Evolutionary conservation across 2,329 filamentous ascomycete species (phyloP), one percentile per base, ranked within the genome.

Genomic region (Fusarium robinianum): DNA sequence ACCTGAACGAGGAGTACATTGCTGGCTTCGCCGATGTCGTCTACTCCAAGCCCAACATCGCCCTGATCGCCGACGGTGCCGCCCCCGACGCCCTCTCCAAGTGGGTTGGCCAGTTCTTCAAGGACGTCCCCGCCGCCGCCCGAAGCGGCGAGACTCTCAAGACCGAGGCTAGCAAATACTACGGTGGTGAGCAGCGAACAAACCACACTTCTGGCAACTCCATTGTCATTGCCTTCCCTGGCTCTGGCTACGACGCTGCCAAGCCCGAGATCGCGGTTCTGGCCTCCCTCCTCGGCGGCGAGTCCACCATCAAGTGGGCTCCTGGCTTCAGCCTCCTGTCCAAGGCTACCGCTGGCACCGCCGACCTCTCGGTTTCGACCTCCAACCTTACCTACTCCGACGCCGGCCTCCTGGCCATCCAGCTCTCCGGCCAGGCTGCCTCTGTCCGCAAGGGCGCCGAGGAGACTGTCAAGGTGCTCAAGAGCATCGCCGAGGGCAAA

Each of bases 21-120:
- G 81, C 84, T 54, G 78, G 81, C 57, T 99, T 86, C 66, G 86
- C 91, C 65, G 76, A 82, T 53, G 78, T 81, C 50, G 91, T 87
- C 62, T 99, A 94, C 72, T 79, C 84, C 62, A 96, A 95, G 79
- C 75, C 85, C 64, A 96, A 96, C 73, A 86, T 99, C 61, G 90
- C 92, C 51, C 76, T 99, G 53, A 85, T 97, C 56, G 90, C 88
- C 63, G 95, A 95, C 63, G 94, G 94, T 56, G 86, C 90, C 55
- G 84, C 85, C 58, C 78, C 89, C 58, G 75, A 78, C 45, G 83
- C 88, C 53, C 76, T 97, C 57, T 80, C 81, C 64, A 95, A 94
- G 76, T 97, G 92, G 91, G 85, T 95, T 53, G 83, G 84, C 65
- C 84, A 95, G 67, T 96, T 96, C 81, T 97, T 99, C 79, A 83